Evolutionary conservation across 2,329 filamentous ascomycete genomes (phyloP), one percentile per base, ranked within the genome.

Genomic region (Coniochaeta pulveracea): DNA sequence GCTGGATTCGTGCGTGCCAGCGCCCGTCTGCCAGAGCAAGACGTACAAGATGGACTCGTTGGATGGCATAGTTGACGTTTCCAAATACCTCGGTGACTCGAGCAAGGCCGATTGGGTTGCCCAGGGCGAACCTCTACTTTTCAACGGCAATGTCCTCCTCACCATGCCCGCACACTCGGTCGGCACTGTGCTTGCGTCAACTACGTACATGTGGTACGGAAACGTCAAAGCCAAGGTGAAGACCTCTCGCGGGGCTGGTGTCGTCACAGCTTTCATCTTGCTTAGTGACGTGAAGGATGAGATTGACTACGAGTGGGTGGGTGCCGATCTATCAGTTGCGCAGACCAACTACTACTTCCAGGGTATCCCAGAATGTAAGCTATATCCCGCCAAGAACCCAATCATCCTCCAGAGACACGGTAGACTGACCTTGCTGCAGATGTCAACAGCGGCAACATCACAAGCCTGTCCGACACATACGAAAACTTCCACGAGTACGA

Each of bases 341-440:
- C 88, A 98, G 64, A 91, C 86, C 53, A 98, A 98, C 64, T 98
- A 78, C 66, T 98, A 95, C 62, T 95, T 81, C 63, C 88, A 95
- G 62, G 91, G 91, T 51, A 80, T 95, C 42, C 80, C 85, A 24
- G 70, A 89, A 56, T 96, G 85, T 93, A 66, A 66, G 84, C 52
- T 10, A 4, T 26, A 18, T 34, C 8, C 16, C 19, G 3, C 34
- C 18, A 19, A 24, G 21, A 19, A 32, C n/a, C 16, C 10, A 25
- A 3, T 18, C 12, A 19, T 10, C 36, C 47, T 12, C 25, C 9
- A 11, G 19, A 23, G 32, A 36, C 5, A 11, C 9, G 10, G 9
- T 17, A 33, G 25, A 11, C 38, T 46, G 28, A 42, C 41, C 24
- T 57, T 33, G 48, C 37, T 15, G 10, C 44, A 91, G 84, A 93